phyloP scores from a whole-genome alignment of 495 filamentous ascomycete species.

The Daldinia caldariorum region DNA sequence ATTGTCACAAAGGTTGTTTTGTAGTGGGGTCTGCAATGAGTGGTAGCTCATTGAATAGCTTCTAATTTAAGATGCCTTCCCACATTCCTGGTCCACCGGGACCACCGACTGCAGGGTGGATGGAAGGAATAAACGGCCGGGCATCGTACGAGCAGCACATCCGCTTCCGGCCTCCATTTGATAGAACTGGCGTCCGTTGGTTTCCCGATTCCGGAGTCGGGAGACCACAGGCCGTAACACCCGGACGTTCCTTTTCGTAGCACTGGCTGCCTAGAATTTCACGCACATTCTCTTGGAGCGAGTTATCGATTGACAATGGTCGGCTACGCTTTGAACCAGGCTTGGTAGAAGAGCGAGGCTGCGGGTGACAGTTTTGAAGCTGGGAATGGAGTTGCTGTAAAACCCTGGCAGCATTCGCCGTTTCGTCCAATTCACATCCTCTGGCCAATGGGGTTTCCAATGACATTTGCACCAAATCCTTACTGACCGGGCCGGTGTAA shows the following conservation, averaged over 20 bases:
- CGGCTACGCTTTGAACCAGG: constrained; percentile 72
- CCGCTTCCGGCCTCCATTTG: constrained; percentile 63
- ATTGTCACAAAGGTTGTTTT: constrained; percentile 48
- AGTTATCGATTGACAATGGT: constrained; percentile 70
- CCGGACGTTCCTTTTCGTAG: constrained; percentile 50
- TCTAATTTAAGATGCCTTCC: constrained; percentile 62
- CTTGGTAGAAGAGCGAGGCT: constrained; percentile 31
- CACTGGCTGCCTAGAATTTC: constrained; percentile 59
- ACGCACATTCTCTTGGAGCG: constrained; percentile 79
- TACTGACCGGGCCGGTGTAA: constrained; percentile 63
- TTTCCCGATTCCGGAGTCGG: constrained; percentile 32
- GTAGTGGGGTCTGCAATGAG: constrained; percentile 26
- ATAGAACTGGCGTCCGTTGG: constrained; percentile 52
- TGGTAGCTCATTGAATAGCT: constrained; percentile 5
- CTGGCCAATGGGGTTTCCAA: constrained; percentile 59
- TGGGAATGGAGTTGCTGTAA: constrained; percentile 70
- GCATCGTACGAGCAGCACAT: constrained; percentile 67
- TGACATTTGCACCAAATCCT: constrained; percentile 64
- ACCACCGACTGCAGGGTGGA: constrained; percentile 55
- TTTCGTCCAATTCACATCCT: constrained; percentile 59
- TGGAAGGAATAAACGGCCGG: constrained; percentile 44
- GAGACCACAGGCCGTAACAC: constrained; percentile 46
- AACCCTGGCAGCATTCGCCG: constrained; percentile 69
- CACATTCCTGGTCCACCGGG: constrained; percentile 68
- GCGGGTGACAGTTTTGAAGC: constrained; percentile 53